Evolutionary conservation across 2,329 filamentous ascomycete genomes (phyloP).

Genomic region (Ceratocystiopsis sp.): DNA sequence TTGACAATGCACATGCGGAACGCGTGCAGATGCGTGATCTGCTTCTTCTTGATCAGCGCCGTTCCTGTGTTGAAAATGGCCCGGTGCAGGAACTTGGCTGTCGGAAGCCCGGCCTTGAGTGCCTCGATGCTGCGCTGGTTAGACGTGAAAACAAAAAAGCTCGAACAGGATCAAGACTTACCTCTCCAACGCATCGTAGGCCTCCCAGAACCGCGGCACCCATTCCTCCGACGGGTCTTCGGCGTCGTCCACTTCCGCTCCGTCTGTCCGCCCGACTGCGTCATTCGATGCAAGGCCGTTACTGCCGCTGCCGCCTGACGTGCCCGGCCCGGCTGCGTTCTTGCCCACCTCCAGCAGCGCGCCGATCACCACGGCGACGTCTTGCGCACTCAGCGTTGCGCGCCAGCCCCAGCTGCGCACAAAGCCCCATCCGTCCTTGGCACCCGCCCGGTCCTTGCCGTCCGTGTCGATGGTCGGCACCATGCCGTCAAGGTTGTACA

Average conservation of each 20-base stretch:
- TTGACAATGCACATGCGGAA: conserved; percentile 95
- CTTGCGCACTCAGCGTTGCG: conserved; percentile 79
- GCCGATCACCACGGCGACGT: conserved; percentile 83
- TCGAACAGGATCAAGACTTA: conserved; percentile 20
- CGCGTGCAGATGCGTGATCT: conserved; percentile 79
- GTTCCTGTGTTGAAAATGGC: conserved; percentile 90
- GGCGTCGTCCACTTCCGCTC: conserved; percentile 25
- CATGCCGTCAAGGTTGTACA: conserved; percentile 87
- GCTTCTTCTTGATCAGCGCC: conserved; percentile 77
- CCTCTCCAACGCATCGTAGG: conserved; percentile 56
- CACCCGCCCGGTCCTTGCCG: conserved; percentile 48
- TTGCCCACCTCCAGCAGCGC: conserved; percentile 85
- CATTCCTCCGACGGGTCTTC: conserved; percentile 34
- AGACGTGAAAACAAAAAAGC: background rate
- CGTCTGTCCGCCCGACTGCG: conserved; percentile 24
- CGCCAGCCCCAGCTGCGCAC: conserved; percentile 97
- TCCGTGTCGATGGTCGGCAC: conserved; percentile 65
- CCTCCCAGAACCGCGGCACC: conserved; percentile 52
- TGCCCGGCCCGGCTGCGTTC: conserved; percentile 19
- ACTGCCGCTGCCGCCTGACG: conserved; percentile 15
- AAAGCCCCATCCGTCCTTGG: conserved; percentile 91
- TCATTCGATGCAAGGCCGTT: conserved; percentile 19
- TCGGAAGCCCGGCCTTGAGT: conserved; percentile 58
- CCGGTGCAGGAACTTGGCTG: conserved; percentile 75
- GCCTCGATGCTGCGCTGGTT: conserved; percentile 45